Conservation (phyloP, 306 rosid species). For the Benincasa hispida region DNA sequence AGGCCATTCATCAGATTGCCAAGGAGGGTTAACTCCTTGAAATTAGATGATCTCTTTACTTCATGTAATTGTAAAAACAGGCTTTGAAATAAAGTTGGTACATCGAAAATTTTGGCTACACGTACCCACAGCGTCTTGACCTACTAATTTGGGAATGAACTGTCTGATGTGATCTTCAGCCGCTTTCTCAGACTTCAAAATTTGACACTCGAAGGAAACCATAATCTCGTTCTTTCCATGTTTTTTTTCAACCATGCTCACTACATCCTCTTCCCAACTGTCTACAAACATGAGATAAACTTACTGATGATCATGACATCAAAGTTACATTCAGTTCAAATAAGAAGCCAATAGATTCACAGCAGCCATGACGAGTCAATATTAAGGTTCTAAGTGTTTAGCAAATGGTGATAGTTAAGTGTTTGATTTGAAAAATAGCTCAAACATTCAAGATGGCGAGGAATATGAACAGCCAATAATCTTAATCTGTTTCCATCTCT, state of each 20-base stretch:
- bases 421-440: background rate
- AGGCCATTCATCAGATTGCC: background rate
- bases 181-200: slow-evolving; percentile 72
- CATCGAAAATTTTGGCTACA: background rate
- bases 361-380: background rate
- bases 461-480: background rate
- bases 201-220: slow-evolving; percentile 60
- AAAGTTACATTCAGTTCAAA: background rate
- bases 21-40: background rate
- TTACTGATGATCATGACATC: background rate
- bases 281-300: slow-evolving; percentile 12
- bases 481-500: background rate
- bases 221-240: slow-evolving; percentile 44
- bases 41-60: background rate
- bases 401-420: background rate
- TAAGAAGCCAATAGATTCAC: background rate
- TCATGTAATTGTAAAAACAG: background rate
- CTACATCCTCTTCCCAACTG: slow-evolving; percentile 83
- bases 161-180: slow-evolving; percentile 84
- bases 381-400: background rate
- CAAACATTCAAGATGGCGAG: background rate
- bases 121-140: slow-evolving; percentile 89
- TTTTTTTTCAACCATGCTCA: slow-evolving; percentile 52
- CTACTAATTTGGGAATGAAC: slow-evolving; percentile 81
- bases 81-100: background rate